These are phyloP conservation scores for Pichia sp. DNA, from an alignment of 1,139 yeast species.

Conservation along the genomic window DNA sequence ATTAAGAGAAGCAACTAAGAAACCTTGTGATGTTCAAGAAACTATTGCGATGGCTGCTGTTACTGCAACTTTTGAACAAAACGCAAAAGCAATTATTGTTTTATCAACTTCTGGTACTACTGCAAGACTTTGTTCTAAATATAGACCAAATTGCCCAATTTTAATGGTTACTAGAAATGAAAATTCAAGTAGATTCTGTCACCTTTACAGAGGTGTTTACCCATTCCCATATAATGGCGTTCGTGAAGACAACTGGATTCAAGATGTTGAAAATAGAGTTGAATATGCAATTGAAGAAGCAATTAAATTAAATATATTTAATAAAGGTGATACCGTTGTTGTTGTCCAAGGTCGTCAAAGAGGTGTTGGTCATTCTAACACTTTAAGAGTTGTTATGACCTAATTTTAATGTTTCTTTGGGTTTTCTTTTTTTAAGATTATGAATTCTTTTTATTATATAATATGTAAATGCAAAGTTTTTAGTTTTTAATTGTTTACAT, in stretches of 20 bases:
- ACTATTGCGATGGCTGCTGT: conserved; percentile 98
- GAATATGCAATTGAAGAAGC: conserved; percentile 93
- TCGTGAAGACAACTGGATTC: conserved; percentile 82
- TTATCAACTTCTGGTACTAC: conserved; percentile 92
- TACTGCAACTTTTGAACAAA: conserved; percentile 91
- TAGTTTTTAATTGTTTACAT: not conserved
- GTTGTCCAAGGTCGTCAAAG: conserved; percentile 99
- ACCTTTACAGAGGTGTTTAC: conserved; percentile 96
- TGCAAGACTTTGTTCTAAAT: conserved; percentile 93
- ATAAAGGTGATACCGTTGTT: conserved; percentile 83
- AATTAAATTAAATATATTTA: conserved; percentile 75
- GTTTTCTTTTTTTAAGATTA: not conserved
- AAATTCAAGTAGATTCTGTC: conserved; percentile 89
- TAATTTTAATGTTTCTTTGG: not conserved
- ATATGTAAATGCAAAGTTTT: not conserved
- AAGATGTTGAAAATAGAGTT: conserved; percentile 92
- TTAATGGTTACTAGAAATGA: conserved; percentile 97
- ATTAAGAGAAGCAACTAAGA: conserved; percentile 74
- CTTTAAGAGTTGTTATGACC: conserved; percentile 56
- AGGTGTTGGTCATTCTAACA: conserved; percentile 98
- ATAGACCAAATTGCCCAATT: conserved; percentile 96
- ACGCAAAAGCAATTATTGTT: conserved; percentile 94
- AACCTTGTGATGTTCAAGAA: conserved; percentile 92
- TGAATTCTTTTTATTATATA: not conserved
- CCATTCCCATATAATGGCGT: conserved; percentile 79